A percentile compares a stretch with the other conserved stretches of the same genome.
These are phyloP conservation scores for Takakia lepidozioides DNA, from an alignment of 225 moss, liverwort and hornwort genomes.

Conservation along the genomic window DNA sequence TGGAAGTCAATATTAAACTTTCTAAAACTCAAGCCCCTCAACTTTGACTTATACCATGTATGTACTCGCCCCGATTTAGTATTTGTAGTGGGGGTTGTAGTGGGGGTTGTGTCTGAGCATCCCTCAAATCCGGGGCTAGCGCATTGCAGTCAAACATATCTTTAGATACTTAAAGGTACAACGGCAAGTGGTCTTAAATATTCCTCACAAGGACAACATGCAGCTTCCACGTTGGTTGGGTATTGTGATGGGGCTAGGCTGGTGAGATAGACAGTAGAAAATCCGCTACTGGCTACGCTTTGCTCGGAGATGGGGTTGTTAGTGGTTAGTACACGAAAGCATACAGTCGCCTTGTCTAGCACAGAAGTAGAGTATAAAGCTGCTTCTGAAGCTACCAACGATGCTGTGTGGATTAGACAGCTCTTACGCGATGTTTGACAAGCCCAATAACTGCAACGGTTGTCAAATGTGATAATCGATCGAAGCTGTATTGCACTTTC, in stretches of 20 bases:
- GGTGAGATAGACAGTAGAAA: neutral
- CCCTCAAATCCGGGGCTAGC: no score
- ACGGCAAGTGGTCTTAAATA: no score
- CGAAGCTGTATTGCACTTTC: neutral
- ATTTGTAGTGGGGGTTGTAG: no score
- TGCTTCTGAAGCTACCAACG: neutral
- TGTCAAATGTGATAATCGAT: conserved; percentile 1
- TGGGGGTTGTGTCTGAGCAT: no score
- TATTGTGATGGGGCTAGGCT: neutral
- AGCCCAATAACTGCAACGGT: neutral
- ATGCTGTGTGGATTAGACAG: neutral
- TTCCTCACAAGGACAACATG: no score
- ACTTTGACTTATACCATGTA: no score
- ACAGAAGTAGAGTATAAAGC: conserved; percentile 1
- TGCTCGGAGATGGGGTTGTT: neutral
- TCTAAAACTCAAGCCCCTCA: no score
- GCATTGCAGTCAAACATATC: no score
- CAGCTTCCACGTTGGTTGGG: no score
- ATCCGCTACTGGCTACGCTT: neutral
- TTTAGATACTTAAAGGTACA: no score
- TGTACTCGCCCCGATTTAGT: no score
- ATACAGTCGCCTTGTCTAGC: neutral
- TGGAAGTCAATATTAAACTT: no score
- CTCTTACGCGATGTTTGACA: neutral
- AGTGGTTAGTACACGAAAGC: neutral